These are phyloP conservation scores for Cryoendolithus antarcticus DNA, from an alignment of 2,329 filamentous ascomycete species.

Conservation along the genomic window DNA sequence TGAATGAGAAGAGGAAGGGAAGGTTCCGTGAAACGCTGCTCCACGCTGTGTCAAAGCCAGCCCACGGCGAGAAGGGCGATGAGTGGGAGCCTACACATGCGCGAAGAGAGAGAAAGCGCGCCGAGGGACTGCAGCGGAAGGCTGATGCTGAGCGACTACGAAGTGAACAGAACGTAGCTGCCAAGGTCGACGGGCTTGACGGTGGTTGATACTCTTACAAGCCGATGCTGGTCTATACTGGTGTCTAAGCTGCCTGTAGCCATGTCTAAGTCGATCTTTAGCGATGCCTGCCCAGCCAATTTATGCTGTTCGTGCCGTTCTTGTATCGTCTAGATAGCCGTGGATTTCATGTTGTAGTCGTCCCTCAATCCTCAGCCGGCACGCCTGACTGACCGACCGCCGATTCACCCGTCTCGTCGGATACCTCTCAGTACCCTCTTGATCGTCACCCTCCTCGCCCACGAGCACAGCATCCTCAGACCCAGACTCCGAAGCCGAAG, in stretches of 20 bases:
- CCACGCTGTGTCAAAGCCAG: constrained; percentile 17
- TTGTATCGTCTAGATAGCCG: no score
- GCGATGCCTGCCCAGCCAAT: no score
- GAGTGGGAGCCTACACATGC: constrained; percentile 29
- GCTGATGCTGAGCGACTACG: not conserved
- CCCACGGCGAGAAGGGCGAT: constrained; percentile 24
- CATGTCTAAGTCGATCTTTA: no score
- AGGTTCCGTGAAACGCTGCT: constrained; percentile 47
- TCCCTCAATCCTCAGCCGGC: no score
- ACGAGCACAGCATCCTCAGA: constrained; percentile 8
- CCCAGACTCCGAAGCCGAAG: not conserved
- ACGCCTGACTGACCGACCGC: no score
- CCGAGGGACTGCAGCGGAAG: constrained; percentile 35
- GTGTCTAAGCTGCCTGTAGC: no score
- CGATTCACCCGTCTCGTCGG: not conserved
- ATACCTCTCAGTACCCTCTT: not conserved
- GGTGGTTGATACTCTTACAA: no score
- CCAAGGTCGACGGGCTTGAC: no score
- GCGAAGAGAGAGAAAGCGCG: constrained; percentile 28
- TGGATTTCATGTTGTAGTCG: no score
- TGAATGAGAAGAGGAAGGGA: constrained; percentile 55
- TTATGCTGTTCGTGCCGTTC: no score
- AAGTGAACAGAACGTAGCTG: no score
- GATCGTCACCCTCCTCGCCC: constrained; percentile 1
- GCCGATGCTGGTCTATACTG: no score